Conservation (phyloP, 805 yeast genomes). For the Saturnispora saitoi region DNA sequence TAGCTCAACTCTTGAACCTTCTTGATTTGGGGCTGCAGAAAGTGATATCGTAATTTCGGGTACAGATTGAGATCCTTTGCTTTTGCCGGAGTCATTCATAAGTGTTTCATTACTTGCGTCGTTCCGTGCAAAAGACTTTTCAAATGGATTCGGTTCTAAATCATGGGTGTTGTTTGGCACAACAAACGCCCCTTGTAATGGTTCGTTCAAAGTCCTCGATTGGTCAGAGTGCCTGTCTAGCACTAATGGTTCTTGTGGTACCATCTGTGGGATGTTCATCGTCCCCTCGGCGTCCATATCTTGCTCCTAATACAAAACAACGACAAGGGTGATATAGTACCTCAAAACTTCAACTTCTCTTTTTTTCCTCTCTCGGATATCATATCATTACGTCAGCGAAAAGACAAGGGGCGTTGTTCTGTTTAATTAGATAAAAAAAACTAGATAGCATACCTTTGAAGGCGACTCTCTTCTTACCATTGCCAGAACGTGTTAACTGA, state of each 20-base stretch:
- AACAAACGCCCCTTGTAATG: background rate
- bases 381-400: background rate
- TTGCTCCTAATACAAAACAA: background rate
- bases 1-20: background rate
- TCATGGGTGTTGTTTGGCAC: constrained; percentile 20
- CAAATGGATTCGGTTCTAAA: constrained; percentile 91
- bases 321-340: too few relatives aligned
- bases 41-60: constrained; percentile 1
- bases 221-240: background rate
- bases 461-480: too few relatives aligned
- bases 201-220: background rate
- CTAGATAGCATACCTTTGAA: too few relatives aligned
- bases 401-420: background rate
- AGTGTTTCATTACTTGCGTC: background rate
- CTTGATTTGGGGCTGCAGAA: background rate
- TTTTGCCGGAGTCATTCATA: constrained; percentile 14
- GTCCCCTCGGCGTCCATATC: background rate
- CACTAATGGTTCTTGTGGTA: background rate
- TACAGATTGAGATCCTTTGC: background rate
- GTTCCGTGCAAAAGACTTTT: constrained; percentile 64
- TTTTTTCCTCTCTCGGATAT: background rate
- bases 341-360: background rate
- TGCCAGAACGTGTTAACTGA: too few relatives aligned
- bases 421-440: too few relatives aligned
- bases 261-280: background rate